Evolutionary conservation across 345 rosid genomes (phyloP), one percentile per base, ranked within the genome.

Genomic region (Camelina sativa): DNA sequence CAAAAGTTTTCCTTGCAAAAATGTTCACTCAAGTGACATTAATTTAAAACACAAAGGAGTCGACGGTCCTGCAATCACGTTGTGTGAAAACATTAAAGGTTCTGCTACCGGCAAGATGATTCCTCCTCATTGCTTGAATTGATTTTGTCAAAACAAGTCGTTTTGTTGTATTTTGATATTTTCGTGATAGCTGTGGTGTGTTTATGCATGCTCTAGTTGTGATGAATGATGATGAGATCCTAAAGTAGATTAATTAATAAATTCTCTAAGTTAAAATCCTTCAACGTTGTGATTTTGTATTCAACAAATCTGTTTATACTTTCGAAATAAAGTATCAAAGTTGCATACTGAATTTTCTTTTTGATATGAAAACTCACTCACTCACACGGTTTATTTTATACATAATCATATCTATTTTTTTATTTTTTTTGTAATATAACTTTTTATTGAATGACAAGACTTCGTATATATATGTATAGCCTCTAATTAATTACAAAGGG

Each of bases 21-120:
- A 65, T 30, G 23, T 81, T 11, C 34, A 68, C 20, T 13, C 73
- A 12, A 50, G 30, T 38, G 37, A 81, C 65, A 81, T 73, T 3
- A 53, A 73, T 47, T 12, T 81, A 38, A 32, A 8, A 1, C 23
- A 50, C 13, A 23, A 13, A 0, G 61, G 62, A 6, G 7, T 10
- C 4, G 69, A 50, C 6, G 51, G 66, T 8, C 55, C 73, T 8
- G 41, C 84, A 4, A 57, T 0, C 4, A 19, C 76, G 1, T 6
- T 9, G 1, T 81, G 84, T 55, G 61, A 72, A 11, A 48, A 77
- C 59, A 76, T 64, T 17, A 5, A 34, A 16, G 81, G 76, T 1
- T 19, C 43, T 35, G 48, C 60, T 15, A 11, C n/a, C 6, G 62
- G 61, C 51, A 67, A 38, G 61, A 34, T 35, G 7, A 9, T 22